Percentiles rank a stretch among this genome's conserved stretches.
These are phyloP conservation scores for Serendipita vermifera DNA, from an alignment of 768 basidiomycete genomes.

Conservation along the genomic window DNA sequence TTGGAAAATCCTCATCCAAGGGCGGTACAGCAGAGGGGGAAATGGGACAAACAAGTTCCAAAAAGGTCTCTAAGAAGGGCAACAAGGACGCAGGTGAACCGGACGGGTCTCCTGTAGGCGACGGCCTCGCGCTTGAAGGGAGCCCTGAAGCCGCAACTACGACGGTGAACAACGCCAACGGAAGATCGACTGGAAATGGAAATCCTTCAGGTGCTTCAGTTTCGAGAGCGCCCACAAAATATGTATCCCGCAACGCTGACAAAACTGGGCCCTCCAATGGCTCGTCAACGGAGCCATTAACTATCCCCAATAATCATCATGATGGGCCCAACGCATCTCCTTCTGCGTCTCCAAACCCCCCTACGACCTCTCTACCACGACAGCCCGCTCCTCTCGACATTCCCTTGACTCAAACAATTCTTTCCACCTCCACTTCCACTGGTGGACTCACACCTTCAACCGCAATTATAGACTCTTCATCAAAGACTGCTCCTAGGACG, in stretches of 20 bases:
- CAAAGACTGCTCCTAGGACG: conserved; percentile 31
- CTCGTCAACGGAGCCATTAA: conserved; percentile 4
- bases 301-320: neutral
- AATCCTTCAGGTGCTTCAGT: neutral
- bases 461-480: conserved; percentile 26
- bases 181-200: conserved; percentile 7
- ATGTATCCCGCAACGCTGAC: conserved; percentile 1
- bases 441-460: conserved; percentile 18
- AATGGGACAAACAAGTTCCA: conserved; percentile 6
- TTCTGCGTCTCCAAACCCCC: conserved; percentile 14
- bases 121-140: neutral
- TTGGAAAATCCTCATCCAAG: conserved; percentile 9
- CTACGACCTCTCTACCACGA: conserved; percentile 12
- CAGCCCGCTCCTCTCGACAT: conserved; percentile 50
- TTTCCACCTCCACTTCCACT: conserved; percentile 47
- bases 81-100: conserved; percentile 8
- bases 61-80: conserved; percentile 7
- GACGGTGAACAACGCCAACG: conserved; percentile 6
- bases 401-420: conserved; percentile 71
- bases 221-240: conserved; percentile 2
- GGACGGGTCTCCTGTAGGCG: conserved; percentile 1
- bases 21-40: neutral
- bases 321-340: conserved; percentile 9
- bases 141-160: neutral
- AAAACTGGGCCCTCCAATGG: neutral